These are phyloP conservation scores for Apiosordaria backusii DNA, from an alignment of 495 filamentous ascomycete species.

Conservation along the genomic window DNA sequence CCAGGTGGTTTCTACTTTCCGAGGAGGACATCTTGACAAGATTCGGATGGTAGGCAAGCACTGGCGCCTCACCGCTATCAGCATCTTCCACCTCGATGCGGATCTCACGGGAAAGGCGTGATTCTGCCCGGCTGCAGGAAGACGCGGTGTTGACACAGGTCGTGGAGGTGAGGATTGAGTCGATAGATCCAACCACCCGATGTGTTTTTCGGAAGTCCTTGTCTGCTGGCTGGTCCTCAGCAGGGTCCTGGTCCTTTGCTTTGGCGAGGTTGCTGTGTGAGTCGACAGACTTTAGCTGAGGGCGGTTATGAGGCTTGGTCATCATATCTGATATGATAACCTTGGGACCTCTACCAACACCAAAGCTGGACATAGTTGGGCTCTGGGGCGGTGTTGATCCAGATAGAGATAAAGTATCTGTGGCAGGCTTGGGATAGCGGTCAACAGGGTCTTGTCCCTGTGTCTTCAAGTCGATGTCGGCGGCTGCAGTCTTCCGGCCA, in stretches of 20 bases:
- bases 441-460: slow-evolving; percentile 11
- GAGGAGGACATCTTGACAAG: slow-evolving; percentile 15
- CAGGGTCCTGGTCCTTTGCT: slow-evolving; percentile 4
- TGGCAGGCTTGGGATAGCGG: slow-evolving; percentile 10
- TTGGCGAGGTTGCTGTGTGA: slow-evolving; percentile 8
- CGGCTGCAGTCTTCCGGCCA: slow-evolving; percentile 26
- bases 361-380: slow-evolving; percentile 22
- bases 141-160: slow-evolving; percentile 35
- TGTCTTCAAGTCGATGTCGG: slow-evolving; percentile 11
- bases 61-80: slow-evolving; percentile 7
- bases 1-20: slow-evolving; percentile 9
- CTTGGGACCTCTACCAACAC: slow-evolving; percentile 13
- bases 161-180: slow-evolving; percentile 33
- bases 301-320: slow-evolving; percentile 14
- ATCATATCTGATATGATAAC: slow-evolving; percentile 15
- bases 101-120: slow-evolving; percentile 26
- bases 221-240: slow-evolving; percentile 9
- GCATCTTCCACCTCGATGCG: slow-evolving; percentile 18
- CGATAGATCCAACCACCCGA: slow-evolving; percentile 32
- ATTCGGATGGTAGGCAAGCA: slow-evolving; percentile 1
- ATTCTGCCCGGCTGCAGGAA: slow-evolving; percentile 32
- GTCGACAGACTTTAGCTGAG: slow-evolving; percentile 16
- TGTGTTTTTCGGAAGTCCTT: slow-evolving; percentile 26
- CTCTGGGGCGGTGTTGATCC: slow-evolving; percentile 32
- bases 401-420: slow-evolving; percentile 26